Evolutionary conservation across 257 asterid species (phyloP).

Genomic region (Cruciata laevipes): DNA sequence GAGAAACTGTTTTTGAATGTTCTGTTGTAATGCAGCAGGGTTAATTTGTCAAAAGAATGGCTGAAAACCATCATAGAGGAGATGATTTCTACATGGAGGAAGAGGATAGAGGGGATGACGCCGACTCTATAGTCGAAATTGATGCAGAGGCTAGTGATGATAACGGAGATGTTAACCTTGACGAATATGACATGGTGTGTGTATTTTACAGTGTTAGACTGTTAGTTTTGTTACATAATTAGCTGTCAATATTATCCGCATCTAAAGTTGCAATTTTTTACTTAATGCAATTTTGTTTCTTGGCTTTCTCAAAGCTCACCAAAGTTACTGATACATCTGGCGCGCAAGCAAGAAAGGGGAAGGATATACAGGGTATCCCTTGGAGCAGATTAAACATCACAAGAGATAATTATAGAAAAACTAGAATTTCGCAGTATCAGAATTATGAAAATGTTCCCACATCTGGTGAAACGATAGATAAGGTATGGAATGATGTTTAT

Average conservation of each 20-base stretch:
- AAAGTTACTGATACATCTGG: constrained; percentile 77
- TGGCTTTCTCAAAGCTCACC: constrained; percentile 34
- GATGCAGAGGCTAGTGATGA: constrained; percentile 38
- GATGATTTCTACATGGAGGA: constrained; percentile 41
- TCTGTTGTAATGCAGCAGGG: background rate
- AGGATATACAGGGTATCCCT: constrained; percentile 75
- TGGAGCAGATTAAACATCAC: constrained; percentile 60
- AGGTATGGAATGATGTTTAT: constrained; percentile 32
- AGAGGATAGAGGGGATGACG: constrained; percentile 31
- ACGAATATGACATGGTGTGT: constrained; percentile 57
- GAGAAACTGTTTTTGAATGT: background rate
- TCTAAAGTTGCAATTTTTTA: background rate
- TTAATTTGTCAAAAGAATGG: constrained; percentile 15
- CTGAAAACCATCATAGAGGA: constrained; percentile 24
- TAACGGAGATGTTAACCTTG: constrained; percentile 42
- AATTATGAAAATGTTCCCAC: constrained; percentile 57
- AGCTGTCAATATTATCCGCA: background rate
- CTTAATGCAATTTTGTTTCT: background rate
- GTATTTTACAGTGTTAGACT: too few species aligned
- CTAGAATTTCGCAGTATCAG: constrained; percentile 64
- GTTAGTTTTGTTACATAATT: background rate
- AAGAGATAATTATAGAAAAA: constrained; percentile 49
- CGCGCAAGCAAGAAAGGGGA: constrained; percentile 72
- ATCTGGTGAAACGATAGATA: constrained; percentile 49
- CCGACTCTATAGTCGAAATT: constrained; percentile 38